phyloP scores from a whole-genome alignment of 2,329 filamentous ascomycete species.

The Podosphaera fusca region DNA sequence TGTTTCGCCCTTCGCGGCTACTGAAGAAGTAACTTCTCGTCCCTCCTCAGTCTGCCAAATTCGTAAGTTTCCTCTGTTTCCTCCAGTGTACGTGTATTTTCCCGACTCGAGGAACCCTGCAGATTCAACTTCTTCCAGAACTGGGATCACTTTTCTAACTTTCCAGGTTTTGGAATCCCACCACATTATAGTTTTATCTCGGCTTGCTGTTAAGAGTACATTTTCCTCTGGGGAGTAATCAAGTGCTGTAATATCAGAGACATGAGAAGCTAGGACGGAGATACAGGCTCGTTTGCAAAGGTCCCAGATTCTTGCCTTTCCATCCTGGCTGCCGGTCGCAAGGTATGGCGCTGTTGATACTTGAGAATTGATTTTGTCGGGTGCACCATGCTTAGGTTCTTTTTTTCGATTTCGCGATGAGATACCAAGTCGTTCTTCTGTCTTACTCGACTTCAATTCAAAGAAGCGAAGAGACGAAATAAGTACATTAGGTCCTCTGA shows the following conservation, averaged over 20 bases:
- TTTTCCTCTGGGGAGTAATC: conserved; percentile 60
- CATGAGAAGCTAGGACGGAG: conserved; percentile 71
- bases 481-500: conserved; percentile 77
- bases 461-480: conserved; percentile 87
- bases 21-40: conserved; percentile 55
- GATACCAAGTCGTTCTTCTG: conserved; percentile 16
- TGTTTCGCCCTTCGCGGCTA: conserved; percentile 33
- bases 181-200: conserved; percentile 83
- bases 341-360: conserved; percentile 45
- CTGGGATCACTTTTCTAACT: conserved; percentile 53
- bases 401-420: conserved; percentile 22
- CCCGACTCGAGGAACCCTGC: conserved; percentile 58
- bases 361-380: conserved; percentile 22
- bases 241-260: conserved; percentile 75
- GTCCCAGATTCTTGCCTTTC: conserved; percentile 80
- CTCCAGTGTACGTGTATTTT: conserved; percentile 56
- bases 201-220: conserved; percentile 56
- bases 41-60: conserved; percentile 65
- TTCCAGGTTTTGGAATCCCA: conserved; percentile 84
- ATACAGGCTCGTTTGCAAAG: conserved; percentile 59
- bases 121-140: conserved; percentile 65
- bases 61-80: conserved; percentile 59
- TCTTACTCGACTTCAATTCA: conserved; percentile 32
- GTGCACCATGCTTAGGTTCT: conserved; percentile 21
- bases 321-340: conserved; percentile 82